Evolutionary conservation across 768 basidiomycete genomes (phyloP), one percentile per base, ranked within the genome.

Genomic region (Boletus pseudo-olivaceus): DNA sequence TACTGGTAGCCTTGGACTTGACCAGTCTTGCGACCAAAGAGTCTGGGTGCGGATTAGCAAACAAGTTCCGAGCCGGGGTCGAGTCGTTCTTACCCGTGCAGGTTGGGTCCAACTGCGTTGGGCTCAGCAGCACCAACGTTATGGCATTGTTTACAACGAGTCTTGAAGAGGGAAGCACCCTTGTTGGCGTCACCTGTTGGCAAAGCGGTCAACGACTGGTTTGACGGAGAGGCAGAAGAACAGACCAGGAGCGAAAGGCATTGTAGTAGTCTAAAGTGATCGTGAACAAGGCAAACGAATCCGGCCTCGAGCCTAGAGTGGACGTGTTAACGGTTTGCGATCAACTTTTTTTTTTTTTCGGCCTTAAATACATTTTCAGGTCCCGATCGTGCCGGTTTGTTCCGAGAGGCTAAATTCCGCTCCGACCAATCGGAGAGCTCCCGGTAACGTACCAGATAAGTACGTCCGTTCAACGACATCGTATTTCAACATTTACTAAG

Each of bases 161-260:
- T 94, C 80, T 94, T 96, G 88, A 98, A 98, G 72, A 97, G 88
- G 68, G 79, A 76, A 70, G 95, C 94, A 75, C 95, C 95, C 82
- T 95, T 97, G 53, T 66, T 65, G 67, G 88, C 73, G 78, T 97
- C 91, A 84, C 95, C 95, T 82, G 40, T 49, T 5, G 2, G 11
- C 29, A 1, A 7, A 10, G 35, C 1, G 9, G 54, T 63, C n/a
- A 60, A 8, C 8, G n/a, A 10, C 40, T n/a, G 46, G 59, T 34
- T n/a, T 30, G 15, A 27, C 11, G n/a, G n/a, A 20, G 32, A 10
- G 37, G 37, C 26, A 7, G 1, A 1, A 23, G 27, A 23, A 67
- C 78, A 9, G 14, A 79, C 79, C 79, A 48, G 72, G 19, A 64
- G 73, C 46, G 68, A 60, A 79, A 72, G 76, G 69, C 79, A 80